Conservation (phyloP, 2,329 filamentous ascomycete genomes). For the Phaeosphaeria sp. region DNA sequence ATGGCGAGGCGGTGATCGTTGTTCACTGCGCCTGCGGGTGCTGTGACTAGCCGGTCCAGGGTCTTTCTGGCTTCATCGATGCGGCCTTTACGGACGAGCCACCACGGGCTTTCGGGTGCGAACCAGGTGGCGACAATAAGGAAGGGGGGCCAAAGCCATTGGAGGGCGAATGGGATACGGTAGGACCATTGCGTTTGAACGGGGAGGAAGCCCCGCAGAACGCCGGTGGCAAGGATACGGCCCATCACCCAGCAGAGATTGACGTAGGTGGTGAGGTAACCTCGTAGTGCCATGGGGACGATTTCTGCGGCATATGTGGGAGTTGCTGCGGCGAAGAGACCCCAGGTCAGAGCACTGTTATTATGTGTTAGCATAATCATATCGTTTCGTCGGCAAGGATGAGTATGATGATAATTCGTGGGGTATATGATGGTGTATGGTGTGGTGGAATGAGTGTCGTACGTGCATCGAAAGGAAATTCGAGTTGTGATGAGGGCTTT, state of each 20-base stretch:
- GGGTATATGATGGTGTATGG: too few relatives aligned
- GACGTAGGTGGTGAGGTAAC: constrained; percentile 64
- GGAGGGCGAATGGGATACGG: constrained; percentile 69
- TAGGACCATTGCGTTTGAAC: constrained; percentile 71
- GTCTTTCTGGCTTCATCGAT: constrained; percentile 69
- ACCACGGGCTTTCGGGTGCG: constrained; percentile 74
- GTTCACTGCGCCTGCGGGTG: constrained; percentile 65
- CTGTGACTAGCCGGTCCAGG: constrained; percentile 67
- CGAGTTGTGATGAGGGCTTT: constrained; percentile 1
- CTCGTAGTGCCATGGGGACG: constrained; percentile 71
- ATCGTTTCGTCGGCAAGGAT: constrained; percentile 54
- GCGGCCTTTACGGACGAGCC: constrained; percentile 70
- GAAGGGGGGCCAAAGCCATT: constrained; percentile 77
- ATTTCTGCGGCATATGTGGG: constrained; percentile 62
- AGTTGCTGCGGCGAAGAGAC: constrained; percentile 54
- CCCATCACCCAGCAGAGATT: constrained; percentile 79
- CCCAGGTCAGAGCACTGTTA: constrained; percentile 52
- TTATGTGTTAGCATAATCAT: too few relatives aligned
- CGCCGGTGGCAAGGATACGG: constrained; percentile 72
- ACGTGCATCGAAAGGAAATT: too few relatives aligned
- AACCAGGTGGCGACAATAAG: constrained; percentile 69
- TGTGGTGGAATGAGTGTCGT: too few relatives aligned
- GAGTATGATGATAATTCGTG: constrained; percentile 51
- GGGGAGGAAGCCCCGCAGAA: constrained; percentile 69
- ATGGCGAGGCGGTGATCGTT: constrained; percentile 66